These are phyloP conservation scores for Castanea sativa DNA, from an alignment of 306 rosid genomes.

Conservation along the genomic window DNA sequence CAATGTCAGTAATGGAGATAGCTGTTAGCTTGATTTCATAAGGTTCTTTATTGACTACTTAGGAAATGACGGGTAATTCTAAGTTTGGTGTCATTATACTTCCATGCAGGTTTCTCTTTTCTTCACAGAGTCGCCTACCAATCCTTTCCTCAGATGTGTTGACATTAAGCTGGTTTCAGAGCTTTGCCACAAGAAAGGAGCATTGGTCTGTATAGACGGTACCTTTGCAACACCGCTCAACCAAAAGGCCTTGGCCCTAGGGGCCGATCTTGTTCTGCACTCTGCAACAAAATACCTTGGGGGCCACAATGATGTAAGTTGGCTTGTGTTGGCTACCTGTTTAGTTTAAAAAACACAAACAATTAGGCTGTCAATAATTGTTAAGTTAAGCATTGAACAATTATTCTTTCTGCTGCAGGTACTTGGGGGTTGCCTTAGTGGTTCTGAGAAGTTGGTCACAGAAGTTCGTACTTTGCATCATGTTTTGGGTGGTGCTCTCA, in stretches of 20 bases:
- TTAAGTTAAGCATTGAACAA: constrained; percentile 3
- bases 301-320: constrained; percentile 92
- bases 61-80: neutral
- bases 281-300: constrained; percentile 86
- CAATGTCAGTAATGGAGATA: constrained; percentile 53
- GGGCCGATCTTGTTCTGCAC: constrained; percentile 88
- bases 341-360: neutral
- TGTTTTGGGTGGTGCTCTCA: constrained; percentile 82
- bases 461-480: constrained; percentile 84
- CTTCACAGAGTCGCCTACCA: constrained; percentile 97
- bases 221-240: constrained; percentile 96
- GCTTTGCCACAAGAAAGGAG: constrained; percentile 79
- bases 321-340: neutral
- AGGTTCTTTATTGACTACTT: neutral
- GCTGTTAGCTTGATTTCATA: neutral
- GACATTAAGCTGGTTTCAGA: constrained; percentile 90
- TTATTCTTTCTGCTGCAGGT: constrained; percentile 48
- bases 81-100: constrained; percentile 14
- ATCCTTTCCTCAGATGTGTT: constrained; percentile 94
- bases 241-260: constrained; percentile 88
- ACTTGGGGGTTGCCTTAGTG: constrained; percentile 85
- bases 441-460: constrained; percentile 61
- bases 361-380: neutral
- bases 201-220: constrained; percentile 89
- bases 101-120: constrained; percentile 77